These are phyloP conservation scores for Clavispora asparagi DNA, from an alignment of 805 yeast genomes.

Conservation along the genomic window DNA sequence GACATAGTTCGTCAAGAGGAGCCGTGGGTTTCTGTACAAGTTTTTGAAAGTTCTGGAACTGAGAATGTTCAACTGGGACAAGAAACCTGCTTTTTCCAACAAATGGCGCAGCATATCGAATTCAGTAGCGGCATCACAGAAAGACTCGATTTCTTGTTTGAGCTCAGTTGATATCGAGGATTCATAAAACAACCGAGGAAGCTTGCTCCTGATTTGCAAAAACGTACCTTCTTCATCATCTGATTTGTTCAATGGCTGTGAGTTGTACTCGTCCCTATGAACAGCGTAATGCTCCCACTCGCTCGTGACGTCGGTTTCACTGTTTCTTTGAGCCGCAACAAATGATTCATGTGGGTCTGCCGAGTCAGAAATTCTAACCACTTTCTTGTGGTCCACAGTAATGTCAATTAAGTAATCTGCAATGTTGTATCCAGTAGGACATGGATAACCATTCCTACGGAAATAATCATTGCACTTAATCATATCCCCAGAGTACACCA, in stretches of 20 bases:
- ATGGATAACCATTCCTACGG: constrained; percentile 64
- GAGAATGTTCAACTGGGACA: constrained; percentile 65
- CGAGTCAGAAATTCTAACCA: constrained; percentile 17
- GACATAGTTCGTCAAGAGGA: constrained; percentile 79
- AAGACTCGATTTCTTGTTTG: constrained; percentile 29
- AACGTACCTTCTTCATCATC: constrained; percentile 17
- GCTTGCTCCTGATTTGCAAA: constrained; percentile 18
- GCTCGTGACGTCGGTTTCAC: constrained; percentile 54
- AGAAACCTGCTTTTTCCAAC: constrained; percentile 49
- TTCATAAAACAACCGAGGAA: constrained; percentile 32
- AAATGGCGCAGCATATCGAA: constrained; percentile 28
- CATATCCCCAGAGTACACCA: constrained; percentile 87
- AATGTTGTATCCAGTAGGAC: constrained; percentile 87
- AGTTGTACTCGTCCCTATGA: constrained; percentile 65
- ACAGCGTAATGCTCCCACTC: constrained; percentile 87
- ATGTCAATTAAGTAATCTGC: constrained; percentile 93
- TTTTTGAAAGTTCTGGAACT: constrained; percentile 88
- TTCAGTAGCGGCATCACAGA: constrained; percentile 19
- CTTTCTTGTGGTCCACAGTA: constrained; percentile 58
- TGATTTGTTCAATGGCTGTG: constrained; percentile 15
- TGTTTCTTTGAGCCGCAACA: constrained; percentile 15
- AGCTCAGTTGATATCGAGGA: constrained; percentile 39
- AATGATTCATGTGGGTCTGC: constrained; percentile 29
- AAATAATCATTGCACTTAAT: constrained; percentile 71
- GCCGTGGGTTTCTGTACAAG: constrained; percentile 84